Conservation (phyloP, 2,329 filamentous ascomycete genomes). For the Pleoardoris graminearum region DNA sequence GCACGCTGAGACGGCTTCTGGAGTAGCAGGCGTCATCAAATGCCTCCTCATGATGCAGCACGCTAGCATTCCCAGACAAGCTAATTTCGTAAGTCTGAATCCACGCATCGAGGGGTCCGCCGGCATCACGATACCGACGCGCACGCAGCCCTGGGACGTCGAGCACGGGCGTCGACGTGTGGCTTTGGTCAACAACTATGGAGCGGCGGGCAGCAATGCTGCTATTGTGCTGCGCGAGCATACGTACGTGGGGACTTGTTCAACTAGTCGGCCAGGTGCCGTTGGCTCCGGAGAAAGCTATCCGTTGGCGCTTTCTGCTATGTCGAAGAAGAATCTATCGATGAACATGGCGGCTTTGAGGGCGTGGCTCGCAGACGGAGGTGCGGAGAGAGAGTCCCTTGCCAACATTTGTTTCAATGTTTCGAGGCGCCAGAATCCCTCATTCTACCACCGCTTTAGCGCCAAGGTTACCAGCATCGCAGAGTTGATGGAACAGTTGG, state of each 20-base stretch:
- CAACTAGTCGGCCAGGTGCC: not conserved
- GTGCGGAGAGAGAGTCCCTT: too few species aligned
- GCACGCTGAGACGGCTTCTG: conserved; percentile 41
- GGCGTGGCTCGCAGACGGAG: too few species aligned
- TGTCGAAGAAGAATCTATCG: too few species aligned
- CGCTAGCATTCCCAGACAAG: conserved; percentile 16
- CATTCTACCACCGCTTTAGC: too few species aligned
- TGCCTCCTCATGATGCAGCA: conserved; percentile 20
- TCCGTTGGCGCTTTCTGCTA: too few species aligned
- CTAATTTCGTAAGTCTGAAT: conserved; percentile 22
- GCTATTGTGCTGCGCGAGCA: conserved; percentile 12
- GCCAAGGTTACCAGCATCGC: too few species aligned
- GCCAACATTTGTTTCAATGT: too few species aligned
- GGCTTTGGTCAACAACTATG: conserved; percentile 24
- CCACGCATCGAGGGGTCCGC: conserved; percentile 21
- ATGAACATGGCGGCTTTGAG: too few species aligned
- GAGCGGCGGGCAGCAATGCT: conserved; percentile 34
- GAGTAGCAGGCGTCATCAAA: conserved; percentile 34
- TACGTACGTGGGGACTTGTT: not conserved
- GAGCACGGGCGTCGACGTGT: not conserved
- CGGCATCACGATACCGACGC: not conserved
- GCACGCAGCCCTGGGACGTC: not conserved
- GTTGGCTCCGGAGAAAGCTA: not conserved
- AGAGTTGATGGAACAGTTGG: too few species aligned
- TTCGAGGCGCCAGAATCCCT: too few species aligned